Conservation (phyloP, 108 stramenopile species). For the Stephanodiscus triporus region DNA sequence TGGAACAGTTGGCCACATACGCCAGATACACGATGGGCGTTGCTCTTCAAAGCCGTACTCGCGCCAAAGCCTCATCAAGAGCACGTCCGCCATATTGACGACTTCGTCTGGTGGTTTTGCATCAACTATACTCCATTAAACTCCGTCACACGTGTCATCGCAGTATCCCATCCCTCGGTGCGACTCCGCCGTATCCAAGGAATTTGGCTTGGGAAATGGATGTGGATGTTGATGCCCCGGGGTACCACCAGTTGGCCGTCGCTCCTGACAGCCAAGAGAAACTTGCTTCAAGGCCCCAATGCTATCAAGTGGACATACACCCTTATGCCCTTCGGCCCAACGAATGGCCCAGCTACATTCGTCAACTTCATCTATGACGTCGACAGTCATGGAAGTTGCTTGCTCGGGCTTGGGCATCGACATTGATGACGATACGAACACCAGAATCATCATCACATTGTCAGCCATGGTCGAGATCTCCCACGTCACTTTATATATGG, state of each 20-base stretch:
- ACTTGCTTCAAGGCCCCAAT: background rate
- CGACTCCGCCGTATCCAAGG: background rate
- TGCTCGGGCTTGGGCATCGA: background rate
- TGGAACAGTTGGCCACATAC: slow-evolving; percentile 5
- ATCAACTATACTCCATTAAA: background rate
- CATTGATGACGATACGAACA: slow-evolving; percentile 21
- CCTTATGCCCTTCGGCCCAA: background rate
- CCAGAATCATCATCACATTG: slow-evolving; percentile 7
- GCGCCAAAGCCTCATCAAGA: slow-evolving; percentile 3
- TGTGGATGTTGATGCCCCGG: background rate
- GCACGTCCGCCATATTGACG: background rate
- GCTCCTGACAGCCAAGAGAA: background rate
- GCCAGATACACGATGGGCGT: background rate
- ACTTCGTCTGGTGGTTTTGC: slow-evolving; percentile 5
- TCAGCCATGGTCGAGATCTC: background rate
- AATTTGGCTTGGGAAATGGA: background rate
- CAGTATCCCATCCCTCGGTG: slow-evolving; percentile 6
- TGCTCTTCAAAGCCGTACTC: slow-evolving; percentile 1
- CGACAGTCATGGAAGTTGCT: slow-evolving; percentile 11
- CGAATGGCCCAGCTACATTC: slow-evolving; percentile 10
- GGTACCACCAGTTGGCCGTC: slow-evolving; percentile 3
- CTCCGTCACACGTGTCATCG: background rate
- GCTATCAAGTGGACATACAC: background rate
- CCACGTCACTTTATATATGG: slow-evolving; percentile 7
- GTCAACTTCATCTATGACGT: slow-evolving; percentile 17